Conservation (phyloP, 768 basidiomycete genomes). For the Leccinum obscurum region DNA sequence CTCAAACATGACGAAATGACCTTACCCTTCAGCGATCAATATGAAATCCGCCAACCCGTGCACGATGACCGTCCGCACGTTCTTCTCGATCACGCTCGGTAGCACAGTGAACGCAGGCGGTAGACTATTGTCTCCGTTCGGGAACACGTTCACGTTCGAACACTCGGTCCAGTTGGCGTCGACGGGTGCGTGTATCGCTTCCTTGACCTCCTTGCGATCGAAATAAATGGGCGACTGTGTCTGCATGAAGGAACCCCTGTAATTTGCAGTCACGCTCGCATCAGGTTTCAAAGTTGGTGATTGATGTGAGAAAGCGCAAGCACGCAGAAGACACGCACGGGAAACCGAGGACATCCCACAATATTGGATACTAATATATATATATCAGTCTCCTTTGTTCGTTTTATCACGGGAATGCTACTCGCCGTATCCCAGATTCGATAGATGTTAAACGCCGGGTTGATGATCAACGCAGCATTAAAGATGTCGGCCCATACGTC, state of each 20-base stretch:
- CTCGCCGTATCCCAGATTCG: slow-evolving; percentile 69
- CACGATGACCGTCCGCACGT: slow-evolving; percentile 60
- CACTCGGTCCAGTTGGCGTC: slow-evolving; percentile 58
- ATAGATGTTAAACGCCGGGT: slow-evolving; percentile 79
- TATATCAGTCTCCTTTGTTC: slow-evolving; percentile 2
- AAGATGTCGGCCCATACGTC: slow-evolving; percentile 70
- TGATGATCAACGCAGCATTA: slow-evolving; percentile 56
- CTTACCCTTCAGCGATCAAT: slow-evolving; percentile 72
- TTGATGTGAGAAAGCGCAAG: too few species aligned
- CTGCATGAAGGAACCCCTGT: slow-evolving; percentile 56
- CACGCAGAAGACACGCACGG: slow-evolving; percentile 44
- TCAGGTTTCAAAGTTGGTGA: too few species aligned
- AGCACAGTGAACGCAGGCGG: slow-evolving; percentile 66
- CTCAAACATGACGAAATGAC: slow-evolving; percentile 3
- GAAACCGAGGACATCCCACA: slow-evolving; percentile 84
- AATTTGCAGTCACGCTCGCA: too few species aligned
- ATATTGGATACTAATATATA: slow-evolving; percentile 49
- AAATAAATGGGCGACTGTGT: slow-evolving; percentile 69
- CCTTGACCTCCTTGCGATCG: slow-evolving; percentile 60
- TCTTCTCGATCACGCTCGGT: slow-evolving; percentile 77
- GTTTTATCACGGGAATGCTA: background rate
- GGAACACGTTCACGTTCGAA: slow-evolving; percentile 59
- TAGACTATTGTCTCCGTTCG: slow-evolving; percentile 56
- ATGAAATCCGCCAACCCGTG: slow-evolving; percentile 76
- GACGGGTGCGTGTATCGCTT: slow-evolving; percentile 67